Evolutionary conservation across 495 filamentous ascomycete genomes (phyloP), one percentile per base, ranked within the genome.

Genomic region (Jackrogersella minutella): DNA sequence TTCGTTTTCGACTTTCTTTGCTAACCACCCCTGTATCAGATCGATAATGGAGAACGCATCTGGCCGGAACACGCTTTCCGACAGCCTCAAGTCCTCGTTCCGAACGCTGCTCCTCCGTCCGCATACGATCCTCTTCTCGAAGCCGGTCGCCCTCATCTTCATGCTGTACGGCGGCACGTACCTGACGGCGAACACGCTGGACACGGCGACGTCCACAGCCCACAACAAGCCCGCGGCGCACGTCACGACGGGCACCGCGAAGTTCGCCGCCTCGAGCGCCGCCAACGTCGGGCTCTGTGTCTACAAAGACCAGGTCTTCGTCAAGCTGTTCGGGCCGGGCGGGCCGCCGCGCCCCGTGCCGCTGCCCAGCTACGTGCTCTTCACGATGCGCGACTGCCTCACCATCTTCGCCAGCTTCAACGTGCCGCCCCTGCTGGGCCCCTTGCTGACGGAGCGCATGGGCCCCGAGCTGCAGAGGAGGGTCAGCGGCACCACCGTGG

Each of bases 321-420:
- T 92, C 0, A 84, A 85, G 56, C 82, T 97, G 58, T 98, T 97
- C 76, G 92, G 92, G 5, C 82, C 87, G 4, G 79, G 79, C 24
- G 78, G 70, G 2, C 68, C 76, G 0, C 81, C 80, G 0, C 79
- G 87, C 5, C 80, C 86, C 33, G 85, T 90, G 11, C 80, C 86
- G 1, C 71, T 81, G 51, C 82, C 84, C 10, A 90, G 90, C 28
- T 96, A 93, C 77, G 70, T 81, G 0, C 86, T 97, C 58, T 98
- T 97, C 82, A 87, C 91, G 8, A 71, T 87, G 52, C 87, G 95
- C 66, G 94, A 98, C 78, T 92, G 90, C 75, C 77, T 97, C 62
- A 97, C 94, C 16, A 92, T 98, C 76, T 96, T 96, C 78, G 93
- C 90, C 21, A 92, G 88, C 36, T 98, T 98, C 84, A 97, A 97